Evolutionary conservation across 768 basidiomycete genomes (phyloP), one percentile per base, ranked within the genome.

Genomic region (Tricholoma terreum): DNA sequence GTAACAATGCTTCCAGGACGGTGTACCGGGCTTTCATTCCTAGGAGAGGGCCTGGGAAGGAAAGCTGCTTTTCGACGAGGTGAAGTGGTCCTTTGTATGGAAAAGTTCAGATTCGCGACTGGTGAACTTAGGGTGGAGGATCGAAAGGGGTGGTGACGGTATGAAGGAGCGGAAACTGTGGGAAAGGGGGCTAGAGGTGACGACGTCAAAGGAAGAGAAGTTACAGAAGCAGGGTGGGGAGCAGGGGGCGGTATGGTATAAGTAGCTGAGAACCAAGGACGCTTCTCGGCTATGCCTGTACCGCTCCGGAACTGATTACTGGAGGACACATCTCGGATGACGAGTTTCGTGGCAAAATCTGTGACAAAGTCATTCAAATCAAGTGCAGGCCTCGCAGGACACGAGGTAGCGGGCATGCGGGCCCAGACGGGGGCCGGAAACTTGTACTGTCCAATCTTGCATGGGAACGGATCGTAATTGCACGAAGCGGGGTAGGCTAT

Each of bases 391-490:
- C 50, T 42, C 3, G 0, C 7, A 34, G 46, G 46, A 21, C 40
- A 48, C 0, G 49, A 31, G 2, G 52, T 30, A 40, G 69, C 54
- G 9, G 71, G 66, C 34, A 30, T 63, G 12, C 75, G 72, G 24
- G 10, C 45, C 76, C 76, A 77, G 11, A 54, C 34, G 10, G 73
- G 71, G 0, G 65, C 14, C 6, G 75, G 63, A 54, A 75, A 71
- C 11, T 30, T 64, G 34, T 60, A 67, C 6, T 50, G 19, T 0
- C 62, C 58, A 31, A 1, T 10, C n/a, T 54, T 31, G 22, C 19
- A 43, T 1, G 17, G 51, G 40, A 69, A 66, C 1, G 61, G 63
- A n/a, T 58, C 52, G 1, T 63, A 54, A 27, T 46, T 36, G 19
- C 58, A 61, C 38, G 42, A 33, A 2, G 55, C 54, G 22, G 60